Evolutionary conservation across 202 grass and related monocot species (phyloP), one percentile per base, ranked within the genome.

Genomic region (Brachypodium distachyon): DNA sequence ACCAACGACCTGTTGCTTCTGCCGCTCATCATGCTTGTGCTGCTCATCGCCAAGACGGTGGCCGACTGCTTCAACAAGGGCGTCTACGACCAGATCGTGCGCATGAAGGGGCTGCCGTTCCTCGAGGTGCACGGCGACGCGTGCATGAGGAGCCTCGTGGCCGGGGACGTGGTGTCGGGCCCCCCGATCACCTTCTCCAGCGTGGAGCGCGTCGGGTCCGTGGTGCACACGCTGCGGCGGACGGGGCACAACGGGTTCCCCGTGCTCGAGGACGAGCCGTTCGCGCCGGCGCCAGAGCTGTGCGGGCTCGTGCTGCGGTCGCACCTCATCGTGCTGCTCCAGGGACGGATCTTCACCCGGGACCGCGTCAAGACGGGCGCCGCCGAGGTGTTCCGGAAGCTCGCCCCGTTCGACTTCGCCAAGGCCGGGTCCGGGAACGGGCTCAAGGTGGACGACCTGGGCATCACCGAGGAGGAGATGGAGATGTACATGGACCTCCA

Each of bases 61-160:
- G 88, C 88, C 0, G 88, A 90, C 77, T 76, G 76, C 81, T 87
- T 90, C 88, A 90, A 90, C 74, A 81, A 73, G 51, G 88, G 88
- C 0, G 80, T 90, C 53, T 90, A 90, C 60, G 88, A 87, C 19
- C 80, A 90, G 84, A 87, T 90, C 17, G 76, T 90, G 59, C 77
- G 70, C 40, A 77, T 90, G 84, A 90, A 90, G 72, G 88, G 81
- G 25, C 54, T 90, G 25, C 84, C 88, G 0, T 90, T 81, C 77
- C 67, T 90, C 65, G 84, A 84, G 61, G 77, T 67, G 69, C 84
- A 90, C 72, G 65, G 56, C 5, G 71, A 83, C 17, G 76, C 76
- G 65, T 87, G 81, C 84, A 87, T 83, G 88, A 58, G 88, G 13
- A 87, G 61, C 76, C 76, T 87, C 13, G 81, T 84, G 4, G 84